A percentile compares a stretch with the other conserved stretches of the same genome.
Conservation (phyloP, 768 basidiomycete species). For the Macrolepiota albuminosa region DNA sequence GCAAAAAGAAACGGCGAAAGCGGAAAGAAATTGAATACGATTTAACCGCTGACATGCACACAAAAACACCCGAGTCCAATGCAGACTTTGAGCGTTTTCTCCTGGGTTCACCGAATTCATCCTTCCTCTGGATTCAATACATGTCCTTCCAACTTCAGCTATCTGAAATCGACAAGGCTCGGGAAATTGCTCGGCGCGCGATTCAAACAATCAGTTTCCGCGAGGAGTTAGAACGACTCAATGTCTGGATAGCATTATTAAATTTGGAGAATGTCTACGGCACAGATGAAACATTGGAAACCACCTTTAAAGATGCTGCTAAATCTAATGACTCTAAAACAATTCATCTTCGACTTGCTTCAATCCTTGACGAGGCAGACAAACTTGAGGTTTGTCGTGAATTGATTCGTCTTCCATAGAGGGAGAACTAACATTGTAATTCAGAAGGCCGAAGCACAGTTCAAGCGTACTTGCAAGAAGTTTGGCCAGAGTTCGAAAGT, state of each 20-base stretch:
- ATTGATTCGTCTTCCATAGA: neutral
- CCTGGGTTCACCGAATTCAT: conserved; percentile 93
- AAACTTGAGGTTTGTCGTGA: conserved; percentile 55
- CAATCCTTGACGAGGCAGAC: conserved; percentile 78
- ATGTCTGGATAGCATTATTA: conserved; percentile 95
- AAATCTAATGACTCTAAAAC: conserved; percentile 92
- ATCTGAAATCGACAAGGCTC: conserved; percentile 94
- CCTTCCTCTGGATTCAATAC: conserved; percentile 97
- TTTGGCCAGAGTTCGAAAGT: conserved; percentile 91
- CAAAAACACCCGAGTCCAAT: conserved; percentile 81
- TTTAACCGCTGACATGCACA: conserved; percentile 84
- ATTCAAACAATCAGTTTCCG: conserved; percentile 87
- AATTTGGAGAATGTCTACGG: conserved; percentile 95
- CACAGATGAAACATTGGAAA: conserved; percentile 71
- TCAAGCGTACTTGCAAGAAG: conserved; percentile 86
- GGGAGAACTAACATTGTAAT: neutral
- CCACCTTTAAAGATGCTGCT: conserved; percentile 86
- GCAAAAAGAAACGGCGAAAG: conserved; percentile 63
- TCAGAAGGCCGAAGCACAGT: conserved; percentile 92
- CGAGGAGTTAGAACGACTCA: conserved; percentile 93
- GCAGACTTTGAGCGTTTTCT: conserved; percentile 93
- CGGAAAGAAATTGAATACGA: conserved; percentile 74
- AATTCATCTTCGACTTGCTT: conserved; percentile 77
- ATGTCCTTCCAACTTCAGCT: conserved; percentile 98
- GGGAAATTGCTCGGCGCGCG: conserved; percentile 81